Conservation (phyloP, 345 rosid genomes). For the Populus deltoides region DNA sequence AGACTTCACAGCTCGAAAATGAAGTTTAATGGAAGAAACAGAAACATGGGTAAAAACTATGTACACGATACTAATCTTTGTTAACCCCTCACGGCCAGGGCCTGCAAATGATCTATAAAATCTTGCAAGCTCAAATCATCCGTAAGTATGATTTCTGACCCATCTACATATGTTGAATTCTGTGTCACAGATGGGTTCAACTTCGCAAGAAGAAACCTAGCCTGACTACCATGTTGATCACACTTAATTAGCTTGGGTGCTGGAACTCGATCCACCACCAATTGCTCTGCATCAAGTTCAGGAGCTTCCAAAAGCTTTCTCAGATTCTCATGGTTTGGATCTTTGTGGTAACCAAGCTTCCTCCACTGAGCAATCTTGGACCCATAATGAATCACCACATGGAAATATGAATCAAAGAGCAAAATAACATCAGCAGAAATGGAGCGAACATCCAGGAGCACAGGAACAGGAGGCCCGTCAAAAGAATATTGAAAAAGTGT, state of each 20-base stretch:
- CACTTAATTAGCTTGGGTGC: constrained; percentile 77
- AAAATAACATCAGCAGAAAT: constrained; percentile 69
- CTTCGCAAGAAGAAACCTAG: constrained; percentile 95
- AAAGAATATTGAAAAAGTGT: constrained; percentile 85
- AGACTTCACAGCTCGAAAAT: background rate
- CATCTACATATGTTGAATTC: constrained; percentile 49
- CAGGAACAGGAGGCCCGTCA: constrained; percentile 92
- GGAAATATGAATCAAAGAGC: constrained; percentile 88
- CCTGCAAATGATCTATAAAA: constrained; percentile 75
- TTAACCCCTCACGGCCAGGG: constrained; percentile 68
- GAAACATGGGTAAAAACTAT: background rate
- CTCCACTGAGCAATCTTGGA: constrained; percentile 89
- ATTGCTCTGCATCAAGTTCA: constrained; percentile 58
- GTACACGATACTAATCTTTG: background rate
- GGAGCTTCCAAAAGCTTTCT: constrained; percentile 89
- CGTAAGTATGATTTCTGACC: constrained; percentile 71
- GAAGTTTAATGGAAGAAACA: background rate
- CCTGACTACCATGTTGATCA: constrained; percentile 91
- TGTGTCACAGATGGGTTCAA: constrained; percentile 96
- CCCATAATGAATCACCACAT: constrained; percentile 83
- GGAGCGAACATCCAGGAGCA: constrained; percentile 85
- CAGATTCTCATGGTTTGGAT: constrained; percentile 78
- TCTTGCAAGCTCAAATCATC: constrained; percentile 91
- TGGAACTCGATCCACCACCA: constrained; percentile 72
- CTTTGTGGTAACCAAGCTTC: constrained; percentile 77